Conservation (phyloP, 148 eudicot genomes). For the Nepenthes mirabilis region DNA sequence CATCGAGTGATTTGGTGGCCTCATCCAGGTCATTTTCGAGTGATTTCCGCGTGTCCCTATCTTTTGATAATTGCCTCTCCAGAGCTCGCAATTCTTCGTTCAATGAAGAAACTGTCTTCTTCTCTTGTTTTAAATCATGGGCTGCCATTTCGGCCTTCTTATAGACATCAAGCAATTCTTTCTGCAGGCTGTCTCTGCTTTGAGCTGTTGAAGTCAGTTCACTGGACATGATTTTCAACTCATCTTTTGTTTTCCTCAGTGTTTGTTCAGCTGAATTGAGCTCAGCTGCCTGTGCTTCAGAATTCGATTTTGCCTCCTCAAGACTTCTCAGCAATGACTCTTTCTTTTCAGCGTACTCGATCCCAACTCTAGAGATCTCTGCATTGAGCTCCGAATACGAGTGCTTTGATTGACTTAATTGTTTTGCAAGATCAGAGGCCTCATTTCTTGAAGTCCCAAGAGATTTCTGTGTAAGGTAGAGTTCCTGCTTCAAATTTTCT, state of each 20-base stretch:
- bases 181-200: constrained; percentile 30
- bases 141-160: constrained; percentile 37
- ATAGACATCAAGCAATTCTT: constrained; percentile 48
- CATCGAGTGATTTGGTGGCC: constrained; percentile 58
- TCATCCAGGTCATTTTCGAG: constrained; percentile 54
- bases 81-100: constrained; percentile 31
- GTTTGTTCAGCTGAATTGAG: constrained; percentile 35
- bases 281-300: constrained; percentile 31
- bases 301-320: constrained; percentile 29
- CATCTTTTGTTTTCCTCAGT: constrained; percentile 25
- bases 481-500: constrained; percentile 40
- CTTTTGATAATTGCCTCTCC: constrained; percentile 35
- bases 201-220: constrained; percentile 28
- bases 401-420: constrained; percentile 25
- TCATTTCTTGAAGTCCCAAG: constrained; percentile 43
- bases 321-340: constrained; percentile 25
- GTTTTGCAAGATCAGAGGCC: constrained; percentile 30
- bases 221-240: constrained; percentile 22
- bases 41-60: constrained; percentile 29
- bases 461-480: constrained; percentile 25
- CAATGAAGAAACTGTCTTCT: constrained; percentile 27
- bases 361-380: constrained; percentile 26
- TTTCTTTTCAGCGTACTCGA: constrained; percentile 34
- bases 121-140: constrained; percentile 42
- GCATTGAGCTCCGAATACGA: constrained; percentile 43